A percentile compares a stretch with the other conserved stretches of the same genome.
Conservation (phyloP, 208 protist species). For the Trypanosoma scelopori region DNA sequence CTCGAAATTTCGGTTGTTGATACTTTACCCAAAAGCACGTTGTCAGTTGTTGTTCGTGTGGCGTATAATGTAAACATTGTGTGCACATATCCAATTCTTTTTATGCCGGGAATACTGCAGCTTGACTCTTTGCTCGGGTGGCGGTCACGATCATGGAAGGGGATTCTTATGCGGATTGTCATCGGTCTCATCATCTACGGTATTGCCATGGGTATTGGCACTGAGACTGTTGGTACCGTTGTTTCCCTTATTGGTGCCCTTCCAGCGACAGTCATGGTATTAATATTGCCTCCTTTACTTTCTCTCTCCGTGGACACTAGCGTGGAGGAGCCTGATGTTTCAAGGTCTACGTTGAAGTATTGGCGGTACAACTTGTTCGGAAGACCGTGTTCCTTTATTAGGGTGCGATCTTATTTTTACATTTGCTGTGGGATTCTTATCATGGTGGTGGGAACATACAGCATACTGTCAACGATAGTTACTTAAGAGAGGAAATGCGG, state of each 20-base stretch:
- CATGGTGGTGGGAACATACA: constrained; percentile 70
- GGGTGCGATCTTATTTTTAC: constrained; percentile 51
- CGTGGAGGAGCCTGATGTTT: constrained; percentile 51
- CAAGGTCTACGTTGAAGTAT: constrained; percentile 46
- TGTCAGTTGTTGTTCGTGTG: constrained; percentile 27
- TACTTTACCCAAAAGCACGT: constrained; percentile 7
- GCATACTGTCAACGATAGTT: constrained; percentile 2
- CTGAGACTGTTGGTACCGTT: constrained; percentile 64
- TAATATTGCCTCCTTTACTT: constrained; percentile 65
- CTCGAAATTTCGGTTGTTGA: constrained; percentile 28
- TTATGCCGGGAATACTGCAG: constrained; percentile 34
- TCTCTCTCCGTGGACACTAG: constrained; percentile 48
- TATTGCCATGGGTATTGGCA: constrained; percentile 56
- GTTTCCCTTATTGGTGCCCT: constrained; percentile 72
- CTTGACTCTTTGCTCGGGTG: constrained; percentile 21
- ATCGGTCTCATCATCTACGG: constrained; percentile 68
- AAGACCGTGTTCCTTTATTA: constrained; percentile 36
- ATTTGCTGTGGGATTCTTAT: constrained; percentile 56
- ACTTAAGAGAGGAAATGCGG: neutral
- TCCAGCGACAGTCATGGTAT: constrained; percentile 64
- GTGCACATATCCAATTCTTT: constrained; percentile 37
- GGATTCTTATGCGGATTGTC: constrained; percentile 44
- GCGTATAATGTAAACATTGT: constrained; percentile 31
- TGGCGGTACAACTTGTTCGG: constrained; percentile 50
- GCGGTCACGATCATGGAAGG: constrained; percentile 42